Base-by-base conservation (phyloP, 768 basidiomycete genomes). In the Terana coerulea region DNA sequence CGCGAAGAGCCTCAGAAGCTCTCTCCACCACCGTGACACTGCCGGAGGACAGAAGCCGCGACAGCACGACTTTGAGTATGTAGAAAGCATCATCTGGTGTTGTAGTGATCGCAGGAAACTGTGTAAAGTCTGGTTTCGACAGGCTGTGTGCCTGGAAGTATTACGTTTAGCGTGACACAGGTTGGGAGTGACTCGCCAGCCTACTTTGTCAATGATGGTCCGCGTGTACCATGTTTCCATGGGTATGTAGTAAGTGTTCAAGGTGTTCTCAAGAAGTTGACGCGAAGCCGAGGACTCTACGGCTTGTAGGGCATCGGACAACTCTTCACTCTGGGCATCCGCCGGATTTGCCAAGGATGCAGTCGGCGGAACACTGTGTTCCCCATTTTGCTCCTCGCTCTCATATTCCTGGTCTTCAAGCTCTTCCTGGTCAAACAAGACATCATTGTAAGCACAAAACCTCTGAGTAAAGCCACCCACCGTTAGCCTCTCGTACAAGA, bases 11-110 rank as follows among this genome's bases (percentile, higher is more conserved):
- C 12, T 78, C 76, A 2, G 84, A 70, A 47, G 83, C 84, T 24
- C 72, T 74, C 52, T 80, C 73, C 2, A 91, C 74, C 2, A 77
- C 79, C 5, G 66, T 62, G 3, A 82, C 56, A 2, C 86, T 86
- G 0, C 91, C 92, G 0, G 88, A 87, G 0, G 89, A 86, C 15
- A 97, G 64, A 28, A 93, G 69, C 10, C 97, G 81, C 17, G 80
- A 74, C 4, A 94, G 74, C 2, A 95, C 85, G 6, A 83, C 76
- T 67, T 97, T 98, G 53, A 98, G 74, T 51, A 99, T 86, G 69
- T 97, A 99, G 71, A 98, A 99, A 1, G 87, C 88, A 59, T 98
- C 97, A 66, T 99, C 97, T 0, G 91, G 91, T 0, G 82, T 83
- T 0, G 90, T 92, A 0, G 87, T 89, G 1, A 75, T 80, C 10